phyloP scores from a whole-genome alignment of 2,329 filamentous ascomycete genomes.

The Sarocladium brachiariae region DNA sequence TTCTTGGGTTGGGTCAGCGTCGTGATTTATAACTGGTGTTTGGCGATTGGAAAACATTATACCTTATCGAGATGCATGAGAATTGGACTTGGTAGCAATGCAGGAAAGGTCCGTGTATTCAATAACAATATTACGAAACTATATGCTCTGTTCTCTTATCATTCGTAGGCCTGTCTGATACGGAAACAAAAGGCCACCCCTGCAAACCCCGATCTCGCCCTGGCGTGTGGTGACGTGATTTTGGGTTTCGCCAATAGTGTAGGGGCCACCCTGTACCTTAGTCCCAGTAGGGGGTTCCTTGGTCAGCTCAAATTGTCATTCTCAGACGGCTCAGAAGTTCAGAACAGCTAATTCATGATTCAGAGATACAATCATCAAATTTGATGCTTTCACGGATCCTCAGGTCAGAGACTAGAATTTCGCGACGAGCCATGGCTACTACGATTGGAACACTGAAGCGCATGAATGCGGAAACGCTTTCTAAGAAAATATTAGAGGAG shows the following conservation, averaged over 20 bases:
- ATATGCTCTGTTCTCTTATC: background rate
- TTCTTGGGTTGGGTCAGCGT: background rate
- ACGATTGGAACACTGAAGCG: constrained; percentile 58
- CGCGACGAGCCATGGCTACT: constrained; percentile 38
- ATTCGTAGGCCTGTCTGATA: no score
- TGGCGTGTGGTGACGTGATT: no score
- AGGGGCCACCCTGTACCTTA: no score
- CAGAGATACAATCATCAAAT: no score
- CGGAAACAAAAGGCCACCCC: no score
- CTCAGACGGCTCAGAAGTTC: no score
- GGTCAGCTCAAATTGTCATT: no score
- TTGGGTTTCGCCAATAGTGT: no score
- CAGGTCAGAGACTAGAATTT: no score
- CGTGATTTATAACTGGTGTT: background rate
- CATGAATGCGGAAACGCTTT: constrained; percentile 63
- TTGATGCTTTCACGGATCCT: background rate
- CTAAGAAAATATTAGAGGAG: constrained; percentile 53
- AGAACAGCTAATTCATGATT: no score
- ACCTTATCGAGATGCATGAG: background rate
- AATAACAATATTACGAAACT: background rate
- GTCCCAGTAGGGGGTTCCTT: no score
- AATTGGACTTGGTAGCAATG: background rate
- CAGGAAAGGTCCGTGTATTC: background rate
- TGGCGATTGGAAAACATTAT: background rate
- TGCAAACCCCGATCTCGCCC: no score